Evolutionary conservation across 148 eudicot species (phyloP).

Genomic region (Dianthus caryophyllus): DNA sequence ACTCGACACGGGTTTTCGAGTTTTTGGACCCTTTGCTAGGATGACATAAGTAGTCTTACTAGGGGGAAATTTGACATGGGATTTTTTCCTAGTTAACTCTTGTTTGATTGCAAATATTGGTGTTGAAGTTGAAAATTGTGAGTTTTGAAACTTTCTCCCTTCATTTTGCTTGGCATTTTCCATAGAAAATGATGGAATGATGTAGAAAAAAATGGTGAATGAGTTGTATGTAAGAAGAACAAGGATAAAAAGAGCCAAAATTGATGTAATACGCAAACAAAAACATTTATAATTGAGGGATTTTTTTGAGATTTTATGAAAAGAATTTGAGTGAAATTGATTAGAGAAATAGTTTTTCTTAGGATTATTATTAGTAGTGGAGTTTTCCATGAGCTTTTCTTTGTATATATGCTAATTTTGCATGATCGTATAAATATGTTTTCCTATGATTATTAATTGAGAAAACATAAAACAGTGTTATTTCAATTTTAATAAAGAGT

Average conservation of each 20-base stretch:
- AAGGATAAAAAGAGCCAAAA: conserved; percentile 31
- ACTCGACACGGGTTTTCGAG: conserved; percentile 5
- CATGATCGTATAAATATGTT: conserved; percentile 7
- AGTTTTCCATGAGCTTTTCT: conserved; percentile 22
- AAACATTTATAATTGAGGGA: conserved; percentile 23
- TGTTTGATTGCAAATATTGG: conserved; percentile 18
- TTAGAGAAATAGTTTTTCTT: conserved; percentile 19
- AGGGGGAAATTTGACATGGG: conserved; percentile 19
- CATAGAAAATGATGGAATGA: conserved; percentile 24
- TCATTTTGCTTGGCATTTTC: conserved; percentile 31
- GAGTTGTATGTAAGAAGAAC: conserved; percentile 35
- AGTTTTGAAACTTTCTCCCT: conserved; percentile 11
- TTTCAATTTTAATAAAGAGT: conserved; percentile 1
- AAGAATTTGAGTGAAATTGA: conserved; percentile 11
- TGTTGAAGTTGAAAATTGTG: conserved; percentile 15
- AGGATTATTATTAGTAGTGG: conserved; percentile 11
- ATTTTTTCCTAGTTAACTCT: conserved; percentile 14
- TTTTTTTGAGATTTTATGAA: conserved; percentile 19
- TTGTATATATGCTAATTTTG: conserved; percentile 16
- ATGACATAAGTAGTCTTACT: conserved; percentile 2
- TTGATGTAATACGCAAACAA: conserved; percentile 27
- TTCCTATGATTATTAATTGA: neutral
- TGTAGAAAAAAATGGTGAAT: conserved; percentile 28
- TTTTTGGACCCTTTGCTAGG: conserved; percentile 11
- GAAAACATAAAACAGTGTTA: conserved; percentile 1